phyloP scores from a whole-genome alignment of 2,329 filamentous ascomycete genomes.

The Trichoderma aggressivum region DNA sequence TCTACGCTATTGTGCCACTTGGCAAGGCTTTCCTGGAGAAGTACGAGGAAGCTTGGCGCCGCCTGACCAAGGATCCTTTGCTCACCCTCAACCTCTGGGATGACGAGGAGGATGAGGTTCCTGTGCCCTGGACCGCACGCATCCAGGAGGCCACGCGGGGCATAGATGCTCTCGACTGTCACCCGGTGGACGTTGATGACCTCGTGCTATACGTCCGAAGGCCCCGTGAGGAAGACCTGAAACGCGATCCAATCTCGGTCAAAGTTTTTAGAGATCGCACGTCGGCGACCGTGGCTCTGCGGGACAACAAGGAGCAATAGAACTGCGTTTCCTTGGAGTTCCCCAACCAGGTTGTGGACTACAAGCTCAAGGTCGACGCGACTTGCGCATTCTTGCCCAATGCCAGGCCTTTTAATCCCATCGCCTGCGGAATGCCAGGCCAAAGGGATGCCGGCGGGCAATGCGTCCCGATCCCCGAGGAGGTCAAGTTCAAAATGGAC shows the following conservation, averaged over 20 bases:
- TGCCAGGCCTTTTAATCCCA: not conserved
- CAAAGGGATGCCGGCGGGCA: not conserved
- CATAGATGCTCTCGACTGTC: not conserved
- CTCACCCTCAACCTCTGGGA: not conserved
- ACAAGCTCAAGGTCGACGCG: not conserved
- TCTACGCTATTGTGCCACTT: not conserved
- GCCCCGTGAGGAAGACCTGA: not conserved
- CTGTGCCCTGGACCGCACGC: not conserved
- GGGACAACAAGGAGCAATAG: not conserved
- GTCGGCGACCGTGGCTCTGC: not conserved
- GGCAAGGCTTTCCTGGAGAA: not conserved
- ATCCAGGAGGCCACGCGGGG: not conserved
- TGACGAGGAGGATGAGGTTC: not conserved
- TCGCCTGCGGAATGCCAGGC: not conserved
- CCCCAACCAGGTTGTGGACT: not conserved
- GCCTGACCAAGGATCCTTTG: not conserved
- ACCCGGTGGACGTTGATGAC: fast-evolving
- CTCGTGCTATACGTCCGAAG: not conserved
- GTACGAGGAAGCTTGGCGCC: not conserved
- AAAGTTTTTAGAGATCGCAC: not conserved
- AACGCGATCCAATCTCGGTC: not conserved
- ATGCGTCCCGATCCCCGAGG: not conserved
- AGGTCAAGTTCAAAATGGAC: not conserved
- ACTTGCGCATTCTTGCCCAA: not conserved
- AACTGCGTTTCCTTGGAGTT: not conserved